phyloP scores from a whole-genome alignment of 106 monocot species.

The Acorus calamus region DNA sequence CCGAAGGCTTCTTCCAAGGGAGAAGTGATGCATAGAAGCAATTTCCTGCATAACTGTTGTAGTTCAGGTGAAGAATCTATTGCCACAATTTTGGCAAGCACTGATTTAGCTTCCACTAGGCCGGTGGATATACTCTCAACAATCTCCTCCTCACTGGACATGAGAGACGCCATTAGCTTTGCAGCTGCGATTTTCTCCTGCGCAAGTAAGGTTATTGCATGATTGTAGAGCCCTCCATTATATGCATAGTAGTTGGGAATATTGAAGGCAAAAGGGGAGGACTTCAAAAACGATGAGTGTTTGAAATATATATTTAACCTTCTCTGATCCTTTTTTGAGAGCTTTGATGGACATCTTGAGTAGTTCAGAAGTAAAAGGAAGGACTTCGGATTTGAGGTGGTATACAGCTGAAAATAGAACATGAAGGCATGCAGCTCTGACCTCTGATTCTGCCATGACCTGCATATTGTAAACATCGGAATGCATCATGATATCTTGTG shows the following conservation, averaged over 20 bases:
- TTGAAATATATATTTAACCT: neutral
- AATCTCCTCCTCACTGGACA: conserved; percentile 15
- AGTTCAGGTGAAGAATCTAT: conserved; percentile 6
- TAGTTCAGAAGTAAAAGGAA: conserved; percentile 7
- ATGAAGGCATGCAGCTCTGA: conserved; percentile 15
- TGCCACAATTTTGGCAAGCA: neutral
- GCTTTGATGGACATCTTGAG: conserved; percentile 5
- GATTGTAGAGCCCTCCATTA: neutral
- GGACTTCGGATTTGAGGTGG: conserved; percentile 7
- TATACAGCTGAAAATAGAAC: conserved; percentile 16
- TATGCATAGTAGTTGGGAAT: neutral
- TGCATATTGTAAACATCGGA: neutral
- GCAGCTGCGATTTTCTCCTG: conserved; percentile 12
- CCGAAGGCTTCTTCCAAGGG: neutral
- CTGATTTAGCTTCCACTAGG: conserved; percentile 8
- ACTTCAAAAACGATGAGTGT: no score
- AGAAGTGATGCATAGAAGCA: conserved; percentile 4
- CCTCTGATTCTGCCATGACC: conserved; percentile 5
- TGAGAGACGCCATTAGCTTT: conserved; percentile 11
- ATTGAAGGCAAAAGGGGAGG: neutral
- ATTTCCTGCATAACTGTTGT: conserved; percentile 2
- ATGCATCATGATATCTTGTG: neutral
- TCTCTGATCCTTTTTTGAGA: conserved; percentile 12
- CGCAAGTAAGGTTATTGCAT: neutral
- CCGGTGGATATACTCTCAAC: conserved; percentile 3